Evolutionary conservation across 192 early-diverging fungal genomes (phyloP), one percentile per base, ranked within the genome.

Genomic region (Gorgonomyces haynaldii): DNA sequence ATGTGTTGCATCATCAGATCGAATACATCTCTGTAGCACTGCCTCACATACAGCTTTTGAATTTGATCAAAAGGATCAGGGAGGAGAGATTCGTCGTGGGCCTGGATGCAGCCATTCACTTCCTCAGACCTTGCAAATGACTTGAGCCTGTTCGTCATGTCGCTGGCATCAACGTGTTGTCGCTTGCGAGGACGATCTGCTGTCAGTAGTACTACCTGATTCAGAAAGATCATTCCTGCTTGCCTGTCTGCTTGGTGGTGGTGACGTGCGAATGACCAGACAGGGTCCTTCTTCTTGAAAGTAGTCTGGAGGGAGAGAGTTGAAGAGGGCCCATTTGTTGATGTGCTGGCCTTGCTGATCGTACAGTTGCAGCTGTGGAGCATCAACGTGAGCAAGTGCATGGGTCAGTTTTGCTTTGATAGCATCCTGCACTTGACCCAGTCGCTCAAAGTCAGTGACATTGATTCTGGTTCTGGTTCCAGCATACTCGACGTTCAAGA

Each of bases 11-110:
- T 22, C 0, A 56, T 15, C 28, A 56, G 52, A 23, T 42, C 16
- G 35, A 56, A 56, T 7, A 56, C 54, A 53, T 56, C 43, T 41
- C 43, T 15, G 27, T 56, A 56, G 54, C 54, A 56, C 49, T 54
- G 25, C 43, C 54, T 42, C 16, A 56, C 48, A 16, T 37, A 56
- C 0, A 56, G 2, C 36, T 56, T 56, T 53, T 52, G 0, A 16
- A 56, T 37, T 53, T 56, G 3, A 12, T 57, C 20, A 19, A 25
- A 26, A 7, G 54, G 37, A 52, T 56, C 41, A 25, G 54, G 54
- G 12, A 54, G 45, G 22, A 54, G 21, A n/a, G n/a, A n/a, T n/a
- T n/a, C n/a, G 12, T 28, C 22, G 7, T 3, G 27, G 5, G 52
- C 31, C 30, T 46, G 28, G 13, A 54, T 51, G 42, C 45, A 54